A percentile compares a stretch with the other conserved stretches of the same genome.
phyloP scores from a whole-genome alignment of 352 stramenopile genomes.

The Plasmopara muralis region DNA sequence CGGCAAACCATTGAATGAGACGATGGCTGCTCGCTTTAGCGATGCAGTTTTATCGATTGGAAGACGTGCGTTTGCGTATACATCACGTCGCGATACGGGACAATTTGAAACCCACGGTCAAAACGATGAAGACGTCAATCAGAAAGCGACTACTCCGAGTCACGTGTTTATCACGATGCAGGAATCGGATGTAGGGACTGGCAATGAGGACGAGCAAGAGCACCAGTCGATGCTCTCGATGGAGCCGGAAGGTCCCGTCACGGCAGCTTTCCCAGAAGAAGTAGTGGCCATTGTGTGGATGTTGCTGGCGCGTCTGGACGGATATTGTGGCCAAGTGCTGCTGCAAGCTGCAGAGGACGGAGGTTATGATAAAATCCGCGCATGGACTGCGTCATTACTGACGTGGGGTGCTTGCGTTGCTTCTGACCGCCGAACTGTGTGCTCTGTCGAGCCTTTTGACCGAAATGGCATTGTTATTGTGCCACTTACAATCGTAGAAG shows the following conservation, averaged over 20 bases:
- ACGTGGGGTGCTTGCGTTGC: conserved; percentile 60
- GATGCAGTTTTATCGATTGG: conserved; percentile 59
- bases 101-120: conserved; percentile 6
- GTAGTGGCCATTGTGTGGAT: conserved; percentile 78
- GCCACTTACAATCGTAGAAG: conserved; percentile 51
- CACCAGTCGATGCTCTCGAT: conserved; percentile 22
- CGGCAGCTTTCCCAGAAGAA: conserved; percentile 49
- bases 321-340: conserved; percentile 76
- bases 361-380: conserved; percentile 72
- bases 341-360: conserved; percentile 70
- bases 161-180: conserved; percentile 28
- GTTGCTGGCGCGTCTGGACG: conserved; percentile 68
- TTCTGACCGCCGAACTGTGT: conserved; percentile 20
- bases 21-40: conserved; percentile 54
- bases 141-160: conserved; percentile 7
- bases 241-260: conserved; percentile 9
- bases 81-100: conserved; percentile 22
- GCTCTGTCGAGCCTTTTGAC: conserved; percentile 58
- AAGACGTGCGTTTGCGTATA: conserved; percentile 48
- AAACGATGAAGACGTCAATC: conserved; percentile 2
- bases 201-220: conserved; percentile 15
- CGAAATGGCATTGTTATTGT: conserved; percentile 62
- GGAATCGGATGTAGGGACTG: conserved; percentile 3
- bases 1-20: conserved; percentile 57
- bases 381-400: conserved; percentile 70